These are phyloP conservation scores for Aurantiochytrium sp. DNA, from an alignment of 108 stramenopile species.

Conservation along the genomic window DNA sequence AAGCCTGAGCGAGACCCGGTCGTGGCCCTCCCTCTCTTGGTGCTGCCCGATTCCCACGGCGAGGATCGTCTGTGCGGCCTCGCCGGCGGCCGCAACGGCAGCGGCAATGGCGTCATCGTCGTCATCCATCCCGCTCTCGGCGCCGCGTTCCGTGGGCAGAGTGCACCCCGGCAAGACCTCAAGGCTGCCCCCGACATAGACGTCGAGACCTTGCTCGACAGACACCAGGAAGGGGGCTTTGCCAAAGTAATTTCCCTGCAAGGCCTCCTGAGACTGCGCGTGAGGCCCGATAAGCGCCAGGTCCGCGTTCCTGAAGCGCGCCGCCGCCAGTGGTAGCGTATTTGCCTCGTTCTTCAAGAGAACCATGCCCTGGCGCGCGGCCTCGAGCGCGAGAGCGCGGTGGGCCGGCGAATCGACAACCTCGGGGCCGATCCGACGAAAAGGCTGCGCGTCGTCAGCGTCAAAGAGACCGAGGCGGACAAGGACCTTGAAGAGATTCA, in stretches of 20 bases:
- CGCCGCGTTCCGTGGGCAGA: background rate
- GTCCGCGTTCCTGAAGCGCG: too few species aligned
- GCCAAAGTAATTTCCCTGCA: conserved; percentile 38
- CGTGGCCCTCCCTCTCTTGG: conserved; percentile 30
- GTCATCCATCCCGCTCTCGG: background rate
- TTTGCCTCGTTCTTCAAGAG: conserved; percentile 40
- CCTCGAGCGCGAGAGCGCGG: conserved; percentile 26
- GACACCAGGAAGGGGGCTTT: background rate
- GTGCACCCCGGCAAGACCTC: background rate
- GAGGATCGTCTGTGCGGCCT: background rate
- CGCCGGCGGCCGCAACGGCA: background rate
- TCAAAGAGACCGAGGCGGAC: conserved; percentile 43
- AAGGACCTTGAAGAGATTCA: conserved; percentile 9
- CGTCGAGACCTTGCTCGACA: background rate
- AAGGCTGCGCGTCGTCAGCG: background rate
- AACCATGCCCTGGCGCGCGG: conserved; percentile 37
- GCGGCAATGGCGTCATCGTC: background rate
- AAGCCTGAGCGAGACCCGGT: conserved; percentile 3
- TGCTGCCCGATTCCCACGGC: conserved; percentile 33
- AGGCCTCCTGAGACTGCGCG: background rate
- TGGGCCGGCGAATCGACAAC: background rate
- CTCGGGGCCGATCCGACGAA: background rate
- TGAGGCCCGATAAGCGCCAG: conserved; percentile 41
- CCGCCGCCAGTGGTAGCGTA: conserved; percentile 34
- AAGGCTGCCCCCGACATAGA: background rate